A percentile compares a stretch with the other conserved stretches of the same genome.
These are phyloP conservation scores for Pleurotus giganteus DNA, from an alignment of 768 basidiomycete species.

Conservation along the genomic window DNA sequence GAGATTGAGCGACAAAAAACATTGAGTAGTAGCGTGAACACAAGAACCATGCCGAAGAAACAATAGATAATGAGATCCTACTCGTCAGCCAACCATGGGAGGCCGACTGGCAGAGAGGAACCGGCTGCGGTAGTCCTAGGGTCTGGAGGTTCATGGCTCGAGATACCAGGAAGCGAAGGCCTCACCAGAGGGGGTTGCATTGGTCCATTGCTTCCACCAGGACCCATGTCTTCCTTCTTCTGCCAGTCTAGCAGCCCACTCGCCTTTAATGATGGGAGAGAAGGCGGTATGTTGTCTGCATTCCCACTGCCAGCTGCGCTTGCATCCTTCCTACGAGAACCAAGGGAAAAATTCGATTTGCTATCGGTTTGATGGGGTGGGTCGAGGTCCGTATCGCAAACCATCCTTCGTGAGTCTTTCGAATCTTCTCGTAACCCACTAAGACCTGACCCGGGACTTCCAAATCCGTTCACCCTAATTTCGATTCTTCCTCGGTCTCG, in stretches of 20 bases:
- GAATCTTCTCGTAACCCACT: background rate
- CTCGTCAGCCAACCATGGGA: slow-evolving; percentile 70
- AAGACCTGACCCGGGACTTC: background rate
- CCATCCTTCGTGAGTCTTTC: background rate
- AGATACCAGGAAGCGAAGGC: slow-evolving; percentile 13
- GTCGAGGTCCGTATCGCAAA: slow-evolving; percentile 11
- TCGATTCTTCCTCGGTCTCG: slow-evolving; percentile 16
- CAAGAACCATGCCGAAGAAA: slow-evolving; percentile 13
- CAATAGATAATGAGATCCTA: slow-evolving; percentile 15
- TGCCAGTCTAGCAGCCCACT: slow-evolving; percentile 68
- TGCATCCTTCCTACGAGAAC: slow-evolving; percentile 16
- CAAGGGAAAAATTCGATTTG: background rate
- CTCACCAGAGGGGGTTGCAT: slow-evolving; percentile 12
- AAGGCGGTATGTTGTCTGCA: slow-evolving; percentile 33
- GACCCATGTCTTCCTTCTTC: slow-evolving; percentile 23
- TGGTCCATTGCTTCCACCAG: slow-evolving; percentile 13
- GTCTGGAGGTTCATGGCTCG: slow-evolving; percentile 29
- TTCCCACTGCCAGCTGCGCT: slow-evolving; percentile 17
- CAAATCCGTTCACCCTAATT: slow-evolving; percentile 2
- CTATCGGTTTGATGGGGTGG: slow-evolving; percentile 10
- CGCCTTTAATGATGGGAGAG: slow-evolving; percentile 71
- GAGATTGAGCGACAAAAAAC: slow-evolving; percentile 9
- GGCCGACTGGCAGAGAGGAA: slow-evolving; percentile 60
- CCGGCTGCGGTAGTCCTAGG: slow-evolving; percentile 17
- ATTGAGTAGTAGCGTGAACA: slow-evolving; percentile 11